These are phyloP conservation scores for Ceratocystis cacaofunesta DNA, from an alignment of 2,329 filamentous ascomycete genomes.

Conservation along the genomic window DNA sequence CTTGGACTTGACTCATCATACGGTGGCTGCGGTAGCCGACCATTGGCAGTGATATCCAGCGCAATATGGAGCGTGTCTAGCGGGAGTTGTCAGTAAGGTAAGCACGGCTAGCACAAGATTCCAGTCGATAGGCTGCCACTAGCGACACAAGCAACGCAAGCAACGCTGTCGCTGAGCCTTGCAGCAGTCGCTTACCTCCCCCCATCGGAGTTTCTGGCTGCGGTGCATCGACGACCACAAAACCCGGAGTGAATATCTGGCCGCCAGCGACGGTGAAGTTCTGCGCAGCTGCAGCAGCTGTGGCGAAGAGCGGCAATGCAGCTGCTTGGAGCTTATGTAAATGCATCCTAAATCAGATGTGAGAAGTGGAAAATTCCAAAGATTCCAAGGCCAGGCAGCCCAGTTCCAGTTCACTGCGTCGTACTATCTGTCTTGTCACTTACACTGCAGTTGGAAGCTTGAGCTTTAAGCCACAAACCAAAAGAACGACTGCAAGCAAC, in stretches of 20 bases:
- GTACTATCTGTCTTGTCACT: not conserved
- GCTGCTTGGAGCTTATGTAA: not conserved
- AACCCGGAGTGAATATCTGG: slow-evolving; percentile 54
- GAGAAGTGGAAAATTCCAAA: not conserved
- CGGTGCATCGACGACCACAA: slow-evolving; percentile 51
- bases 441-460: not conserved
- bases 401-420: not conserved
- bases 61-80: slow-evolving; percentile 45
- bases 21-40: slow-evolving; percentile 37
- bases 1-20: slow-evolving; percentile 39
- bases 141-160: not conserved
- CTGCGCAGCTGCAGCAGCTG: slow-evolving; percentile 24
- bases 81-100: slow-evolving; percentile 15
- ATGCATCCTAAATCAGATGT: not conserved
- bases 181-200: slow-evolving; percentile 31
- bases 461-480: not conserved
- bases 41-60: slow-evolving; percentile 51
- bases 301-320: slow-evolving; percentile 20
- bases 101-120: slow-evolving; percentile 14
- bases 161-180: not conserved
- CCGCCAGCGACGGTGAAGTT: slow-evolving; percentile 45
- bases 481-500: not conserved
- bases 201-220: slow-evolving; percentile 50
- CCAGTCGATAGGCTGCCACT: not conserved
- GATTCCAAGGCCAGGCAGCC: not conserved